Conservation (phyloP, 306 rosid genomes). For the Castanospermum australe region DNA sequence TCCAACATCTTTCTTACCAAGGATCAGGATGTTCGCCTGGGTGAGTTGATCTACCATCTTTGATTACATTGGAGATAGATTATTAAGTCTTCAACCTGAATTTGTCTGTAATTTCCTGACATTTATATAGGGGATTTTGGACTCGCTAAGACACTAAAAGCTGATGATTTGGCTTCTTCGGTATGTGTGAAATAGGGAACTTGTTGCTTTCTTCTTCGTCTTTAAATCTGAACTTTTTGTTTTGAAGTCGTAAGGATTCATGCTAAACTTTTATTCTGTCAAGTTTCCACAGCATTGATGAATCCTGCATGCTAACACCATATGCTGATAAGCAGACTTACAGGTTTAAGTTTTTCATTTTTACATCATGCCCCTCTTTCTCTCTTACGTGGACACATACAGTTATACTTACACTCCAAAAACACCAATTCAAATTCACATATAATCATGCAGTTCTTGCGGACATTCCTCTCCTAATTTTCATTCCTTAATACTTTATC, state of each 20-base stretch:
- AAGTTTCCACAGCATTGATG: neutral
- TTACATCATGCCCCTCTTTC: neutral
- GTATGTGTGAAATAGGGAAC: slow-evolving; percentile 51
- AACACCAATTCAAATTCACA: neutral
- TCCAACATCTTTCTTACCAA: slow-evolving; percentile 95
- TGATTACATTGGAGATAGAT: slow-evolving; percentile 18
- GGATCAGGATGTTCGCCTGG: slow-evolving; percentile 90
- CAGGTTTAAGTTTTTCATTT: slow-evolving; percentile 12
- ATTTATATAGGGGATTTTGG: slow-evolving; percentile 84
- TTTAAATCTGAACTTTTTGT: neutral
- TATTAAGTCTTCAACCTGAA: slow-evolving; percentile 24
- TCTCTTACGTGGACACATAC: neutral
- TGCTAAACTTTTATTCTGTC: neutral
- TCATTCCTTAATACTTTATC: neutral
- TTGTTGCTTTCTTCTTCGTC: neutral
- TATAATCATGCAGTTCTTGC: neutral
- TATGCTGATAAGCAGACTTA: slow-evolving; percentile 4
- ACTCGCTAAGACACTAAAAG: slow-evolving; percentile 94
- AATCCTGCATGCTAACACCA: neutral
- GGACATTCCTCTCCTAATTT: neutral
- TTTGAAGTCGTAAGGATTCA: neutral
- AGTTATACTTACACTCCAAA: neutral
- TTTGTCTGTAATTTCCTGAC: slow-evolving; percentile 30
- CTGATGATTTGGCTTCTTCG: slow-evolving; percentile 95
- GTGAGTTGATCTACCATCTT: slow-evolving; percentile 47